phyloP scores from a whole-genome alignment of 345 rosid genomes.

The Populus euphratica region DNA sequence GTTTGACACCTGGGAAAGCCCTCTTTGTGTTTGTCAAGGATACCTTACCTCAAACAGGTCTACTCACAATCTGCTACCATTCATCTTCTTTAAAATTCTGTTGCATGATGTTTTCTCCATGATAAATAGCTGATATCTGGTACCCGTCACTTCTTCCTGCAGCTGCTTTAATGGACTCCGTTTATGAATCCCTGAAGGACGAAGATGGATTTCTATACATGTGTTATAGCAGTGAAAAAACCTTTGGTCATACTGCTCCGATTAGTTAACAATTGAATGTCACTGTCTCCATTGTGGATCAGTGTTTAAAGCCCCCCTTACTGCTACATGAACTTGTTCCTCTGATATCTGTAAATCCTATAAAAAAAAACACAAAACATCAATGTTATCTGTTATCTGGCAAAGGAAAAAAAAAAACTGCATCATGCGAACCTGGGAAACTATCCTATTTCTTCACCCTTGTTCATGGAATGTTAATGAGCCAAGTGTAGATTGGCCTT shows the following conservation, averaged over 20 bases:
- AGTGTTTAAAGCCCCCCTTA: too few relatives aligned
- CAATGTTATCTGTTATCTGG: too few relatives aligned
- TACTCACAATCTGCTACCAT: background rate
- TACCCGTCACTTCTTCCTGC: slow-evolving; percentile 15
- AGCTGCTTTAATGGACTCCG: slow-evolving; percentile 64
- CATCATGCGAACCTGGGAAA: too few relatives aligned
- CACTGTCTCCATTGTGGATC: too few relatives aligned
- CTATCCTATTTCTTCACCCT: too few relatives aligned
- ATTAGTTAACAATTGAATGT: too few relatives aligned
- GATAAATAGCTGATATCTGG: background rate
- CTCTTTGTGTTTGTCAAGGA: slow-evolving; percentile 71
- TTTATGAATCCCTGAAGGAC: slow-evolving; percentile 72
- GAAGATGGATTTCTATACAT: slow-evolving; percentile 85
- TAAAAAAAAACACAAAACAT: too few relatives aligned
- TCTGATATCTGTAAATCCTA: too few relatives aligned
- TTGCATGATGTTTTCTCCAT: background rate
- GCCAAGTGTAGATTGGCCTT: too few relatives aligned
- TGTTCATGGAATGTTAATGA: too few relatives aligned
- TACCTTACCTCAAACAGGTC: slow-evolving; percentile 76
- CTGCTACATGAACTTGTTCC: too few relatives aligned
- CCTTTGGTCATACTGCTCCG: slow-evolving; percentile 40
- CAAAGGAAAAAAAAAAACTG: too few relatives aligned
- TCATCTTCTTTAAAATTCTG: background rate
- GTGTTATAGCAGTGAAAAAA: slow-evolving; percentile 86
- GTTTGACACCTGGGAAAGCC: background rate